Percentiles rank a stretch among this genome's conserved stretches.
These are phyloP conservation scores for Cinnamomum chago DNA, from an alignment of 164 flowering plant genomes.

Conservation along the genomic window DNA sequence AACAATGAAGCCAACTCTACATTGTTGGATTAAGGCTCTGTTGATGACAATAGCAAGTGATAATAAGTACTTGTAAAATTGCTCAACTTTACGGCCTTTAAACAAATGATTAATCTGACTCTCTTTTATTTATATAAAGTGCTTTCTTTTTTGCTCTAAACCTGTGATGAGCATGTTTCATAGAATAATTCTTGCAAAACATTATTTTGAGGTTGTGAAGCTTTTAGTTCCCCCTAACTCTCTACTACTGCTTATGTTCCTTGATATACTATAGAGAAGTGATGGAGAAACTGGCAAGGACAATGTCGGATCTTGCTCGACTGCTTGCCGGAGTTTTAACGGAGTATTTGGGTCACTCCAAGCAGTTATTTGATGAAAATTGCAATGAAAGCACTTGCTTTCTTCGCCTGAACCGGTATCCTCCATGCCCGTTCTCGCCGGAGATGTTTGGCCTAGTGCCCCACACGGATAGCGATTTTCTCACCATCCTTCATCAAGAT, in stretches of 20 bases:
- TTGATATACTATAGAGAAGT: conserved; percentile 32
- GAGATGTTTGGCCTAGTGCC: conserved; percentile 63
- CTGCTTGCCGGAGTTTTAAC: conserved; percentile 51
- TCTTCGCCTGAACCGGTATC: conserved; percentile 70
- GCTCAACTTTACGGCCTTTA: too few species aligned
- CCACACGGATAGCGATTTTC: conserved; percentile 81
- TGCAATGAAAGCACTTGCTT: conserved; percentile 55
- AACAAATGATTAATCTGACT: too few species aligned
- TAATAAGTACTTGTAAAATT: too few species aligned
- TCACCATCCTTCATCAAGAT: conserved; percentile 71
- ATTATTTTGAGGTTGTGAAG: too few species aligned
- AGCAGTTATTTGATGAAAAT: conserved; percentile 25
- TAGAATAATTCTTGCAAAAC: too few species aligned
- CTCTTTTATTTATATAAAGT: too few species aligned
- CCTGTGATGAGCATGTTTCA: too few species aligned
- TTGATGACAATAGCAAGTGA: too few species aligned
- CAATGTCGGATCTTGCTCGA: conserved; percentile 56
- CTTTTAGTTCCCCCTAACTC: background rate
- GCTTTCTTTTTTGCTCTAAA: too few species aligned
- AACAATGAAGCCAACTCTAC: too few species aligned
- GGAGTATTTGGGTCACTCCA: conserved; percentile 38
- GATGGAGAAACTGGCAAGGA: conserved; percentile 47
- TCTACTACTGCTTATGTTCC: background rate
- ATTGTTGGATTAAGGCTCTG: too few species aligned
- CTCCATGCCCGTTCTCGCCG: conserved; percentile 42